Evolutionary conservation across 257 asterid species (phyloP).

Genomic region (Ajuga chamaepitys): DNA sequence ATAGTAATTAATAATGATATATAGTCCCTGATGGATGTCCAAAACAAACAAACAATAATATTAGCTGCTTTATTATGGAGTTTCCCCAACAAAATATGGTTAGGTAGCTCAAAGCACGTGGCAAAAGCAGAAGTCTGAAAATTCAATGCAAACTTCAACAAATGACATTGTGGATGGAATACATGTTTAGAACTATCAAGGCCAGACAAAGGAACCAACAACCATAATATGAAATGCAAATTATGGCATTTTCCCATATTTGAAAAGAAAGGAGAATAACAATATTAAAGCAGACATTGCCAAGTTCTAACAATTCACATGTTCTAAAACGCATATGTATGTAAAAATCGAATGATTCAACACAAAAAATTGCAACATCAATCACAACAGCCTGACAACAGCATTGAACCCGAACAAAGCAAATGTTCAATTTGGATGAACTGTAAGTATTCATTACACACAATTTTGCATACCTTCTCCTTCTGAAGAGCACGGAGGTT

Average conservation of each 20-base stretch:
- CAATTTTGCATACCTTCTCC: slow-evolving; percentile 57
- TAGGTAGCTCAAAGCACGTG: neutral
- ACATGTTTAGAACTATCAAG: neutral
- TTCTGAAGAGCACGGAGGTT: slow-evolving; percentile 68
- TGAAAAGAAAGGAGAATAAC: neutral
- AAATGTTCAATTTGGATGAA: neutral
- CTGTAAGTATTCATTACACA: neutral
- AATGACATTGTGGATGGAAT: too few relatives aligned
- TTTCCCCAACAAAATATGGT: neutral
- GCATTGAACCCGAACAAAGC: neutral
- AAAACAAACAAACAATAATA: neutral
- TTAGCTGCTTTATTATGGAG: neutral
- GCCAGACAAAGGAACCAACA: neutral
- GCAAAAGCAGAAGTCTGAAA: neutral
- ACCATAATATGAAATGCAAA: neutral
- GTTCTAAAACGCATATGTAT: too few relatives aligned
- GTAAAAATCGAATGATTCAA: neutral
- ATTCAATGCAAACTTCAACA: neutral
- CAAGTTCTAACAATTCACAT: neutral
- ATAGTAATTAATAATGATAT: too few relatives aligned
- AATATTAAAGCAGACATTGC: neutral
- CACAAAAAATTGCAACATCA: neutral
- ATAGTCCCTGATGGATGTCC: too few relatives aligned
- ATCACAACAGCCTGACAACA: neutral
- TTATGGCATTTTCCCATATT: neutral